phyloP scores from a whole-genome alignment of 352 stramenopile genomes.

The Globisporangium emineosum region DNA sequence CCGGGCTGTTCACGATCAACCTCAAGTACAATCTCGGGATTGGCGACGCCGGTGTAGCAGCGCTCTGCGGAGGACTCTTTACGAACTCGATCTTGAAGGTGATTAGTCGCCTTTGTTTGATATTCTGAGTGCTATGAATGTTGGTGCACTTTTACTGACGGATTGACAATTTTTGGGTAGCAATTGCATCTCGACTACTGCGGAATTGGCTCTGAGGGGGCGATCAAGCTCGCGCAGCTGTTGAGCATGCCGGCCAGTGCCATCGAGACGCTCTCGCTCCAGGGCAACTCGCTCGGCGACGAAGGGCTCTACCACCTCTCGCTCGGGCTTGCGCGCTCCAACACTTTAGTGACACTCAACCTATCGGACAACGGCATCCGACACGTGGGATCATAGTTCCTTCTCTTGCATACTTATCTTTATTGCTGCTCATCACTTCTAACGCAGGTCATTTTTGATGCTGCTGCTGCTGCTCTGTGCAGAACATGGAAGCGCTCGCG shows the following conservation, averaged over 20 bases:
- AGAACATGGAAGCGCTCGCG: constrained; percentile 46
- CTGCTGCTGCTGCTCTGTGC: neutral
- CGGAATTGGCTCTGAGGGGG: constrained; percentile 32
- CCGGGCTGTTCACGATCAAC: constrained; percentile 69
- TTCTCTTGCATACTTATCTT: constrained; percentile 17
- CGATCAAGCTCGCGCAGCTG: constrained; percentile 72
- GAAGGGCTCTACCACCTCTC: constrained; percentile 71
- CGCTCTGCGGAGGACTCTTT: constrained; percentile 69
- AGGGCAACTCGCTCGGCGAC: constrained; percentile 55
- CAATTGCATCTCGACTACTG: constrained; percentile 83
- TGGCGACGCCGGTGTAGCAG: constrained; percentile 44
- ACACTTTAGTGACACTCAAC: constrained; percentile 59
- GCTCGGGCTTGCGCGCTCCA: constrained; percentile 58
- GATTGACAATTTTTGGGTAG: constrained; percentile 16
- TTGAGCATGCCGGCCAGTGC: constrained; percentile 51
- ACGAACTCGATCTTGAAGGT: constrained; percentile 67
- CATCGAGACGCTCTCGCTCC: constrained; percentile 56
- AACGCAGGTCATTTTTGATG: neutral
- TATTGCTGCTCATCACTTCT: neutral
- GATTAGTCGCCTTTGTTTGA: neutral
- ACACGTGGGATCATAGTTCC: constrained; percentile 24
- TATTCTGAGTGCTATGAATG: too few relatives aligned
- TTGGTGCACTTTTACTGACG: neutral
- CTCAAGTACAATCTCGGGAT: constrained; percentile 72
- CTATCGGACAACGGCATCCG: constrained; percentile 79